Percentiles rank a stretch among this genome's conserved stretches.
These are phyloP conservation scores for Infundibulicybe gibba DNA, from an alignment of 768 basidiomycete genomes.

Conservation along the genomic window DNA sequence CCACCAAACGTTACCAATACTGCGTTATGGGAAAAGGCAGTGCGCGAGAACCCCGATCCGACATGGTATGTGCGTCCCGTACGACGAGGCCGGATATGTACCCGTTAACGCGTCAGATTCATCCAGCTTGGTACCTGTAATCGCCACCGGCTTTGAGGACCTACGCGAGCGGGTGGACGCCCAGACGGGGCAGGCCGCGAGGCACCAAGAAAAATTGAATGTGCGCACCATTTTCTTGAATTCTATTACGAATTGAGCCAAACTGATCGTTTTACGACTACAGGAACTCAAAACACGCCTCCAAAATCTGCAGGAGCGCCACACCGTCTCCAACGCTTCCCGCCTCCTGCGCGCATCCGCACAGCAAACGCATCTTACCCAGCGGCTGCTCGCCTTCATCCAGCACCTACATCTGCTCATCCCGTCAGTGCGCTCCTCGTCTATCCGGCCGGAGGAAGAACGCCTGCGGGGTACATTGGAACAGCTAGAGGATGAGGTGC, in stretches of 20 bases:
- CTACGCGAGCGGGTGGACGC: conserved; percentile 75
- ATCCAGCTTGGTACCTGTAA: conserved; percentile 69
- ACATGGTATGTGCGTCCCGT: conserved; percentile 48
- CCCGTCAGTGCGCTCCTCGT: conserved; percentile 68
- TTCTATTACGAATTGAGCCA: too few species aligned
- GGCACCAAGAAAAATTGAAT: conserved; percentile 66
- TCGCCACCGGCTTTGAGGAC: conserved; percentile 81
- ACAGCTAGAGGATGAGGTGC: conserved; percentile 71
- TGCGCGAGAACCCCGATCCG: conserved; percentile 79
- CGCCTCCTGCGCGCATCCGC: conserved; percentile 61
- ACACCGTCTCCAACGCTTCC: conserved; percentile 63
- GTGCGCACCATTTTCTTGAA: conserved; percentile 24
- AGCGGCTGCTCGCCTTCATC: conserved; percentile 64
- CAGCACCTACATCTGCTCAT: conserved; percentile 80
- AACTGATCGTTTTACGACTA: too few species aligned
- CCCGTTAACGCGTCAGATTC: conserved; percentile 1
- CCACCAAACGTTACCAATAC: conserved; percentile 74
- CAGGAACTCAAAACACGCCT: conserved; percentile 69
- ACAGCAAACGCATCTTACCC: conserved; percentile 65
- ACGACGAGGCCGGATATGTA: not conserved
- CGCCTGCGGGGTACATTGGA: conserved; percentile 66
- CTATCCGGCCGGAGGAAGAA: conserved; percentile 81
- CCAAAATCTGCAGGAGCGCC: conserved; percentile 54
- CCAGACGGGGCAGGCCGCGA: conserved; percentile 61
- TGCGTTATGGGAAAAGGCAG: conserved; percentile 72